phyloP scores from a whole-genome alignment of 495 filamentous ascomycete species.

The Trichocladium antarcticum region DNA sequence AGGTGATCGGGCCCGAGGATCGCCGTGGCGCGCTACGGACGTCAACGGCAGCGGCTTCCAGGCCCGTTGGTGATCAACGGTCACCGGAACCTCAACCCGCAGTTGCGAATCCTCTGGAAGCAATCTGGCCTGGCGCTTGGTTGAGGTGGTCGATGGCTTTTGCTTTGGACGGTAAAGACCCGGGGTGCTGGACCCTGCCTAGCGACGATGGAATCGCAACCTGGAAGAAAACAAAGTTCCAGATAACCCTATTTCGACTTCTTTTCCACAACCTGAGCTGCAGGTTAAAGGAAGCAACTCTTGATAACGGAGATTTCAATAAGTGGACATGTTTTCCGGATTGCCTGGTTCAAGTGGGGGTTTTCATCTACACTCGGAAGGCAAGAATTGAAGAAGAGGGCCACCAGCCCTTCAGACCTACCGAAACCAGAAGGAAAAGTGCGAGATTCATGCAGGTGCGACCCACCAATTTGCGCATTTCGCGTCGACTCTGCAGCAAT shows the following conservation, averaged over 20 bases:
- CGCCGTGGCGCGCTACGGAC: background rate
- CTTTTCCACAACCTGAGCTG: too few species aligned
- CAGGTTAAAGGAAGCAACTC: too few species aligned
- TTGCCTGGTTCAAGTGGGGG: background rate
- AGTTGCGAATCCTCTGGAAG: background rate
- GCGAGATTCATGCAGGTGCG: background rate
- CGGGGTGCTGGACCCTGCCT: background rate
- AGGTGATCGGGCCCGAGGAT: background rate
- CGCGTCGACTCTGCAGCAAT: too few species aligned
- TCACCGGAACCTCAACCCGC: background rate
- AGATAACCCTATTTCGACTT: background rate
- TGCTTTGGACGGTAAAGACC: background rate
- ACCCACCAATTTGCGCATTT: background rate
- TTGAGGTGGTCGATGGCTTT: too few species aligned
- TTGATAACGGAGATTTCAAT: too few species aligned
- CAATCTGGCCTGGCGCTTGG: conserved; percentile 13
- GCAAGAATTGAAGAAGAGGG: background rate
- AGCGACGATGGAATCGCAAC: background rate
- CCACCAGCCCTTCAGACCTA: background rate
- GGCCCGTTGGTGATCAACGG: conserved; percentile 1
- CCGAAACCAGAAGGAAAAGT: conserved; percentile 3
- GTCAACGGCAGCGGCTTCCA: conserved; percentile 1
- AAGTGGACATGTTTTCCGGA: too few species aligned
- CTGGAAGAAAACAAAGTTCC: background rate
- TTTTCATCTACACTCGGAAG: background rate